Conservation (phyloP, 2,329 filamentous ascomycete genomes). For the Neurospora crassa region DNA sequence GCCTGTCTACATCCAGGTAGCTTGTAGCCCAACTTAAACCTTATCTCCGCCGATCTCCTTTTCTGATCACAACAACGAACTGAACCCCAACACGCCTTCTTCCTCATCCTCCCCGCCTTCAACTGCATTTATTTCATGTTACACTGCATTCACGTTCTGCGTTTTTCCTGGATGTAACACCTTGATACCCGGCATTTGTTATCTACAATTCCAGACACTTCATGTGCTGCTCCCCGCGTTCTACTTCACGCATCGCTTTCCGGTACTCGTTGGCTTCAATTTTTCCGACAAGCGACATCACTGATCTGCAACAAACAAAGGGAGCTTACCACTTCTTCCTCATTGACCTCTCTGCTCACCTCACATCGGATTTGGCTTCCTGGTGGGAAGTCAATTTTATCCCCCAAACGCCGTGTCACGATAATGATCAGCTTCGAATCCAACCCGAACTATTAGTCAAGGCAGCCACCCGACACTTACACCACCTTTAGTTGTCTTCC, state of each 20-base stretch:
- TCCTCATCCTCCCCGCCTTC: background rate
- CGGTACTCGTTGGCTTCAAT: background rate
- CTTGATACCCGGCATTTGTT: background rate
- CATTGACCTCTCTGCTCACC: background rate
- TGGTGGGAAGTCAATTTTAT: constrained; percentile 13
- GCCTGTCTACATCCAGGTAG: background rate
- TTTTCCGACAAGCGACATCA: background rate
- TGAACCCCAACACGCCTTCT: background rate
- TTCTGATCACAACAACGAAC: background rate
- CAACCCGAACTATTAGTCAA: constrained; percentile 10
- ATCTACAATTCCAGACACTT: background rate
- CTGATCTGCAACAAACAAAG: background rate
- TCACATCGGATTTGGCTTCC: background rate
- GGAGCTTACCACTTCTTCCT: background rate
- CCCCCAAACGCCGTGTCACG: background rate
- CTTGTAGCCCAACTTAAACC: background rate
- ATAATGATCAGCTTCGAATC: constrained; percentile 8
- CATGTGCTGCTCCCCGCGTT: background rate
- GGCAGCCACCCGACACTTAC: background rate
- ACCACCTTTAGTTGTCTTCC: background rate
- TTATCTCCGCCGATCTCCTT: background rate
- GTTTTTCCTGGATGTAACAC: background rate
- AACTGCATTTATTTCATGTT: background rate
- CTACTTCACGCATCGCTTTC: background rate
- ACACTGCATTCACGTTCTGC: background rate